Evolutionary conservation across 176 grass and related monocot genomes (phyloP), one percentile per base, ranked within the genome.

Genomic region (Elymus sibiricus): DNA sequence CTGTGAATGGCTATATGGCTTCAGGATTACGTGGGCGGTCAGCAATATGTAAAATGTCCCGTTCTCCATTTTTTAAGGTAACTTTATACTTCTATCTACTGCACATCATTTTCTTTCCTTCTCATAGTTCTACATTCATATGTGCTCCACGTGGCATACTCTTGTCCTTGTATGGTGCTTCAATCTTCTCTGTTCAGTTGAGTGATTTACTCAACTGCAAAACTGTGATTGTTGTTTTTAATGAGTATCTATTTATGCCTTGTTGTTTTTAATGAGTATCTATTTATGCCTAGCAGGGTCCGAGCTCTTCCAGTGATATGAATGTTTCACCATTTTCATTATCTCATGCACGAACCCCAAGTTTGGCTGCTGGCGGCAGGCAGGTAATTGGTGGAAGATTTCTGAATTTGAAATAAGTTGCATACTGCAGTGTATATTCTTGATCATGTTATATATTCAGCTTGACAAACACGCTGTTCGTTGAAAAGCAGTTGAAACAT

Each of bases 21-120:
- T 82, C 90, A 6, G 82, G 80, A 82, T 79, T 64, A 79, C 84
- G 58, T 70, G 89, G 86, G 22, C 85, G 88, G 49, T 91, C 94
- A 79, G 94, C 91, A 16, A 87, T 93, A 53, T 89, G 64, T 87
- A 89, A 74, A 77, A 93, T 91, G 91, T 86, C 86, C 26, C 74
- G 88, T 17, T 93, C 88, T 89, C 91, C 91, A 69, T 87, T 74
- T 83, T 85, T 90, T 77, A 95, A 91, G 91, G 90, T 92, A 70
- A 14, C 56, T 28, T 51, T 81, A 2, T 19, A 53, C 16, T 53
- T 53, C 49, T 53, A 53, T 75, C 40, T 85, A 61, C 32, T 29
- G 4, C 63, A 38, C 51, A 77, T 38, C 26, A 24, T 81, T 31
- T 77, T 21, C 44, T 32, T 68, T 75, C 17, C 14, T 59, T 47